Percentiles rank a stretch among this genome's conserved stretches.
These are phyloP conservation scores for Pulveroboletus sp. DNA, from an alignment of 768 basidiomycete species.

Conservation along the genomic window DNA sequence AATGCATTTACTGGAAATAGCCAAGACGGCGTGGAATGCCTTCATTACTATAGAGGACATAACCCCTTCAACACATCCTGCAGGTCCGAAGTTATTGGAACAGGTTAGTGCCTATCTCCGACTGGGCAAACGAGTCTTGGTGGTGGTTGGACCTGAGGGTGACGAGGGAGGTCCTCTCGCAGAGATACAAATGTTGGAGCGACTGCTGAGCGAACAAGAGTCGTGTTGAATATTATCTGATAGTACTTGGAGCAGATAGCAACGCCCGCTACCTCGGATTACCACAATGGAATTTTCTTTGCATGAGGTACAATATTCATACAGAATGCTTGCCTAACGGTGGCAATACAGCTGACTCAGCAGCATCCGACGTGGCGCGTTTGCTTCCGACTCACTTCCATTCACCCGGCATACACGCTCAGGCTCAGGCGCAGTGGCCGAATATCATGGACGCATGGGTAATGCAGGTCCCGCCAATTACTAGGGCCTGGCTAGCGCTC, in stretches of 20 bases:
- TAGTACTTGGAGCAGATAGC: background rate
- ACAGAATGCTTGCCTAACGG: background rate
- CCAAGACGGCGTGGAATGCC: constrained; percentile 78
- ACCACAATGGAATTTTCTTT: too few relatives aligned
- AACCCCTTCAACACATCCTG: background rate
- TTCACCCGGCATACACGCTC: background rate
- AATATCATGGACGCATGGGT: constrained; percentile 86
- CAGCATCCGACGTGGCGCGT: constrained; percentile 1
- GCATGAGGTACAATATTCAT: too few relatives aligned
- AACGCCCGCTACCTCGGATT: too few relatives aligned
- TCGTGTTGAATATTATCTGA: too few relatives aligned
- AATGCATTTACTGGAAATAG: constrained; percentile 70
- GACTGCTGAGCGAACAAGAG: constrained; percentile 32
- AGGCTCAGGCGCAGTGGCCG: constrained; percentile 1
- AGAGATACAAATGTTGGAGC: constrained; percentile 47
- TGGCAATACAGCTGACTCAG: constrained; percentile 16
- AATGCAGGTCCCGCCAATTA: constrained; percentile 87
- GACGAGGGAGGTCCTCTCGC: constrained; percentile 58
- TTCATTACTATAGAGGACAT: constrained; percentile 34
- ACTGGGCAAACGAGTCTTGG: constrained; percentile 41
- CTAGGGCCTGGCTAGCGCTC: constrained; percentile 79
- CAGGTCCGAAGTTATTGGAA: constrained; percentile 23
- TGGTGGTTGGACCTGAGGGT: constrained; percentile 58
- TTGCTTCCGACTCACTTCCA: too few relatives aligned
- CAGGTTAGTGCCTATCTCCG: constrained; percentile 37